These are phyloP conservation scores for Saccharomyces mikatae DNA, from an alignment of 805 yeast genomes.

Conservation along the genomic window DNA sequence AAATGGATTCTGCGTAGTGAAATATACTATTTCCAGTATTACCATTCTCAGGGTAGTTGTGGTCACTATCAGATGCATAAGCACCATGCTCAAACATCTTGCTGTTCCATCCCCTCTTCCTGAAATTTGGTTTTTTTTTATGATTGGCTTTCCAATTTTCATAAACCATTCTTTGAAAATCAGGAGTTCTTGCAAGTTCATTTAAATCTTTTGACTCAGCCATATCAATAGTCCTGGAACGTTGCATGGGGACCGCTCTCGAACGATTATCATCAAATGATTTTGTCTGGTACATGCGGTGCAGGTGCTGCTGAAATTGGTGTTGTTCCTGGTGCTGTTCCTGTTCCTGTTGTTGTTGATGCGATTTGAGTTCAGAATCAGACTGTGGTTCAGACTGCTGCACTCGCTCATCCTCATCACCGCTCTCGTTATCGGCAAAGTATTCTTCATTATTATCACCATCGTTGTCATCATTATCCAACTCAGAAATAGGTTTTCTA, in stretches of 20 bases:
- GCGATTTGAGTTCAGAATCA: not conserved
- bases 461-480: conserved; percentile 1
- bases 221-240: conserved; percentile 44
- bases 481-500: not conserved
- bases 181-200: conserved; percentile 35
- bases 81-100: conserved; percentile 21
- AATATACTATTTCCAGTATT: not conserved
- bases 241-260: conserved; percentile 29
- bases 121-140: conserved; percentile 19
- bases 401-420: conserved; percentile 19
- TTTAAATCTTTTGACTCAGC: conserved; percentile 16
- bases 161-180: conserved; percentile 39
- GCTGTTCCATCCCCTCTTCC: conserved; percentile 2
- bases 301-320: conserved; percentile 1
- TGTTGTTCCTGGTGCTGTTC: too few species aligned
- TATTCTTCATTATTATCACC: conserved; percentile 15
- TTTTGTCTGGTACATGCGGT: conserved; percentile 17
- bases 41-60: conserved; percentile 1
- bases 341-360: conserved; percentile 1
- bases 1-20: not conserved
- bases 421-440: conserved; percentile 22
- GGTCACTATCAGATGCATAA: conserved; percentile 11
- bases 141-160: conserved; percentile 27
- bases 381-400: not conserved
- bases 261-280: conserved; percentile 28